These are phyloP conservation scores for Saccharomycopsis selenospora DNA, from an alignment of 805 yeast species.

Conservation along the genomic window DNA sequence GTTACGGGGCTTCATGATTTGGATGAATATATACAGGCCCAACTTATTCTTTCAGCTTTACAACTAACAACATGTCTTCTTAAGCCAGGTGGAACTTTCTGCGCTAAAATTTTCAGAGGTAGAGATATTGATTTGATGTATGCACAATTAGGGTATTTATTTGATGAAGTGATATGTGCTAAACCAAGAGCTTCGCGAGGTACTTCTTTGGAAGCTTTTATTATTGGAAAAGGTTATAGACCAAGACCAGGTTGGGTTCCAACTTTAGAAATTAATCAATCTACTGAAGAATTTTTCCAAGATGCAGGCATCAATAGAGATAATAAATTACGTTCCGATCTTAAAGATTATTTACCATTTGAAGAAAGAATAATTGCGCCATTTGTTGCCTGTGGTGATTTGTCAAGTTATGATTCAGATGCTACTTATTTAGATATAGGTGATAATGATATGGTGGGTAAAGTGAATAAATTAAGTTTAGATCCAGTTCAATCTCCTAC, in stretches of 20 bases:
- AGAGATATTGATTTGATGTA: conserved; percentile 90
- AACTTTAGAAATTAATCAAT: conserved; percentile 41
- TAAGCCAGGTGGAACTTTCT: conserved; percentile 86
- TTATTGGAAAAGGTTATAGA: conserved; percentile 81
- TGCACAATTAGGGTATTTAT: conserved; percentile 82
- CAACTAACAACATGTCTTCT: conserved; percentile 86
- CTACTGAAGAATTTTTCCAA: conserved; percentile 80
- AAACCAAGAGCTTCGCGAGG: conserved; percentile 95
- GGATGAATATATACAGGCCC: conserved; percentile 96
- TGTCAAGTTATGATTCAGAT: conserved; percentile 83
- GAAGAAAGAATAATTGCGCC: conserved; percentile 79
- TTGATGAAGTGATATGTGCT: conserved; percentile 86
- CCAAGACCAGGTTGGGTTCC: conserved; percentile 88
- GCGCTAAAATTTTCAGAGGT: conserved; percentile 94
- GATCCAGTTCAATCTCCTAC: conserved; percentile 96
- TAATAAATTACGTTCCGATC: conserved; percentile 31
- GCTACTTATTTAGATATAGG: conserved; percentile 59
- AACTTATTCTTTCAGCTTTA: conserved; percentile 81
- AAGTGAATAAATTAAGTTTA: conserved; percentile 38
- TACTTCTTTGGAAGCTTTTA: conserved; percentile 86
- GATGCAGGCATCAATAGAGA: conserved; percentile 42
- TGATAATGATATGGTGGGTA: conserved; percentile 27
- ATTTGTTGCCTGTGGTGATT: conserved; percentile 94
- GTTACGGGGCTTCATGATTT: conserved; percentile 95
- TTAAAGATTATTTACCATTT: conserved; percentile 37